Evolutionary conservation across 306 rosid genomes (phyloP).

Genomic region (Lotus japonicus): DNA sequence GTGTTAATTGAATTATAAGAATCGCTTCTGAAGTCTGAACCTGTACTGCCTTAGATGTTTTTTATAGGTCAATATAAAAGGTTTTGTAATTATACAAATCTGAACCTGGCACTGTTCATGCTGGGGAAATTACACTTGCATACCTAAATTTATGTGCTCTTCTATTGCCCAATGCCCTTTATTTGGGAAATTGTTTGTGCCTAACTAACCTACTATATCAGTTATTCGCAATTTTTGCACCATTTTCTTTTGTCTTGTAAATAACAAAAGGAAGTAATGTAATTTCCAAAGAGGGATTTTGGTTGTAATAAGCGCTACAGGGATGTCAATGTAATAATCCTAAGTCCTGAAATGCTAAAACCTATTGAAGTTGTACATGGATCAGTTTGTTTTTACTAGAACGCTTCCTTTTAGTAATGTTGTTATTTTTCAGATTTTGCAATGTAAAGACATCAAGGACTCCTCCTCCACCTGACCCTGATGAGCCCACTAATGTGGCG

Average conservation of each 20-base stretch:
- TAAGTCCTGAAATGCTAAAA: too few species aligned
- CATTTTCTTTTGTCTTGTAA: not conserved
- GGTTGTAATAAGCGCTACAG: not conserved
- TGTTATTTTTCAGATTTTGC: constrained; percentile 64
- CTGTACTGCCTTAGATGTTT: not conserved
- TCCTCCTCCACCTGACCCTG: constrained; percentile 94
- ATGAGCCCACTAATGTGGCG: constrained; percentile 95
- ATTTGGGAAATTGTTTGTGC: not conserved
- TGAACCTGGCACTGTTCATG: not conserved
- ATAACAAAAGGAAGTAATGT: not conserved
- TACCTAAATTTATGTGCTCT: not conserved
- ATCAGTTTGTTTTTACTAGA: not conserved
- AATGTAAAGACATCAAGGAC: constrained; percentile 95
- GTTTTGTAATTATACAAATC: not conserved
- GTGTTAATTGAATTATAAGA: not conserved
- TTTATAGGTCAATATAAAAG: not conserved
- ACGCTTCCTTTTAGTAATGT: not conserved
- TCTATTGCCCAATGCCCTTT: not conserved
- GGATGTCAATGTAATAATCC: not conserved
- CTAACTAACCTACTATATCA: not conserved
- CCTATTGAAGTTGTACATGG: not conserved
- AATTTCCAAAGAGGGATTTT: not conserved
- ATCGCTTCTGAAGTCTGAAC: not conserved
- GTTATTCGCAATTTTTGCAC: not conserved
- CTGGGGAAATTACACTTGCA: not conserved